Percentiles rank a stretch among this genome's conserved stretches.
These are phyloP conservation scores for Nitzschia sp. DNA, from an alignment of 108 stramenopile species.

Conservation along the genomic window DNA sequence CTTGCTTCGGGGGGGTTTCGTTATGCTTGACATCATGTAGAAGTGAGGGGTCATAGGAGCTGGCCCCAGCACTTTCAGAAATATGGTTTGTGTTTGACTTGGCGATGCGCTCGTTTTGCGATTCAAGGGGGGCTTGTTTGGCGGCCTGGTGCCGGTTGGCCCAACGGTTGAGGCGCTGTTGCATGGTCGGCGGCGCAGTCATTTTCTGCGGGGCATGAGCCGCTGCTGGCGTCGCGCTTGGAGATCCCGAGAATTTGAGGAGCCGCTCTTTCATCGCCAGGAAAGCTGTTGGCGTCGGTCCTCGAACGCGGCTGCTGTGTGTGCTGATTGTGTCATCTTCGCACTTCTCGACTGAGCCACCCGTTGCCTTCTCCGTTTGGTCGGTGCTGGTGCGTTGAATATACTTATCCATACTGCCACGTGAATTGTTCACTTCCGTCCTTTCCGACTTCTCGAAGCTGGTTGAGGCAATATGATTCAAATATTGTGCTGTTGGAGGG, in stretches of 20 bases:
- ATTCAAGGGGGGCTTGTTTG: slow-evolving; percentile 1
- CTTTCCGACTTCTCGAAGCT: too few relatives aligned
- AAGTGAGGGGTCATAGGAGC: background rate
- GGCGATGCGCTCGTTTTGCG: slow-evolving; percentile 4
- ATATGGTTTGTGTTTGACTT: background rate
- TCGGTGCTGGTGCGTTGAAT: background rate
- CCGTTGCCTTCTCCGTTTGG: background rate
- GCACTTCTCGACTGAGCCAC: slow-evolving; percentile 7
- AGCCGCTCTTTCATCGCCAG: slow-evolving; percentile 5
- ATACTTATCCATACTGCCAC: background rate
- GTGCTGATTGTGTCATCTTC: slow-evolving; percentile 16
- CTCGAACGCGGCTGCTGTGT: slow-evolving; percentile 14
- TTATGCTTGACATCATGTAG: background rate
- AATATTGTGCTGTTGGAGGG: too few relatives aligned
- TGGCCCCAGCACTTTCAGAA: background rate
- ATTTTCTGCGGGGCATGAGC: background rate
- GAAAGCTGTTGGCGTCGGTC: slow-evolving; percentile 10
- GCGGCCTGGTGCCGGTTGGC: slow-evolving; percentile 7
- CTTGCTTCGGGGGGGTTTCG: background rate
- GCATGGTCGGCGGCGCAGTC: slow-evolving; percentile 16
- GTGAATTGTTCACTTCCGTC: too few relatives aligned
- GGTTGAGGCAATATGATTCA: too few relatives aligned
- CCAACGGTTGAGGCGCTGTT: slow-evolving; percentile 17
- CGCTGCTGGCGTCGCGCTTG: background rate
- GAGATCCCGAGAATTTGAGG: slow-evolving; percentile 5